Evolutionary conservation across 352 stramenopile species (phyloP).

Genomic region (Aphanomyces cochlioides): DNA sequence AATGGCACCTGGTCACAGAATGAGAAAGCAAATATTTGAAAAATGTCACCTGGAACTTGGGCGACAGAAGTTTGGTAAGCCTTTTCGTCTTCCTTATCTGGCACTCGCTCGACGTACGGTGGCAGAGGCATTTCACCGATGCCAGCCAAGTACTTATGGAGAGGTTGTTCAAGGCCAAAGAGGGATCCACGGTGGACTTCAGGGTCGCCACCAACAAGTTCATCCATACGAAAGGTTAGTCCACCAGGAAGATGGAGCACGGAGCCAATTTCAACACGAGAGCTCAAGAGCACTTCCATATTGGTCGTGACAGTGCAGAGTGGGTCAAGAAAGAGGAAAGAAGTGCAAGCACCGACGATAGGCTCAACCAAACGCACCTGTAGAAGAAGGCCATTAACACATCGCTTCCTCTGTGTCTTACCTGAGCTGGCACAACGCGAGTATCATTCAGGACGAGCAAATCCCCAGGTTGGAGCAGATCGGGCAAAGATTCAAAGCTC

Average conservation of each 20-base stretch:
- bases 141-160: conserved; percentile 23
- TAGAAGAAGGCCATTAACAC: too few species aligned
- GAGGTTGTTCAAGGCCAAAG: conserved; percentile 7
- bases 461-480: conserved; percentile 12
- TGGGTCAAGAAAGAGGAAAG: conserved; percentile 29
- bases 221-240: conserved; percentile 16
- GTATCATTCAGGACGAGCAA: conserved; percentile 30
- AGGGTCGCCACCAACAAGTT: conserved; percentile 25
- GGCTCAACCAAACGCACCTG: conserved; percentile 2
- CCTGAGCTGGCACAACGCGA: conserved; percentile 25
- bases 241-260: conserved; percentile 7
- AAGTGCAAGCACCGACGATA: not conserved
- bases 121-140: conserved; percentile 29
- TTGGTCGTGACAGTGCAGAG: not conserved
- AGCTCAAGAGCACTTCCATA: conserved; percentile 24
- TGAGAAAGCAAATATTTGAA: not conserved
- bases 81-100: conserved; percentile 29
- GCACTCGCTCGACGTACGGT: conserved; percentile 28
- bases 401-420: not conserved
- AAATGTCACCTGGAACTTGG: conserved; percentile 3
- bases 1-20: conserved; percentile 17
- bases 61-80: conserved; percentile 28
- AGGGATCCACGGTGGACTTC: conserved; percentile 22
- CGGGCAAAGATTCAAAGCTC: conserved; percentile 20
- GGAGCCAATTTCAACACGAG: conserved; percentile 10